Evolutionary conservation across 2,329 filamentous ascomycete genomes (phyloP), one percentile per base, ranked within the genome.

Genomic region (Pseudogymnoascus sp.): DNA sequence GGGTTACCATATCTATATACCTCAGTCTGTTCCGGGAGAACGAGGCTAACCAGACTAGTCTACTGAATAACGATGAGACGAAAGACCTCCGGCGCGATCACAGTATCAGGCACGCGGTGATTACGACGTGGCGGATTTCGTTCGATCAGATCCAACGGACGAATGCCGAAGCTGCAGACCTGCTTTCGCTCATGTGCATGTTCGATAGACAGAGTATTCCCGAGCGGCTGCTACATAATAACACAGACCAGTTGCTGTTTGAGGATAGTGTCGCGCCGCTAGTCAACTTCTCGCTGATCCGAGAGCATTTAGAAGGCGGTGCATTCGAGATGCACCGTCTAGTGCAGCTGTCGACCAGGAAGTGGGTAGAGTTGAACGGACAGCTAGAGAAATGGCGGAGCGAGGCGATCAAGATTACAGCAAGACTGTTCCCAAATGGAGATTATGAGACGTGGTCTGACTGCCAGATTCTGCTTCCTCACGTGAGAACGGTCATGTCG

Each of bases 311-410:
- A 3, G 16, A 11, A 7, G 42, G 38, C 2, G 16, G n/a, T 7
- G n/a, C 23, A 3, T 64, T 37, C 23, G 43, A 53, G 23, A 62
- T 64, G 59, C 63, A 64, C 42, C 34, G 60, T 5, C 61, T 66
- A 3, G 65, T 66, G 6, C 64, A 66, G 43, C 31, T 66, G 9
- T 43, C 63, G 1, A 67, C 56, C 2, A 38, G 60, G 37, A 59
- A 59, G 16, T 68, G 63, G 66, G 46, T 67, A 25, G 63, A 61
- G 18, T 12, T n/a, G 4, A 16, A 38, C 28, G 43, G 37, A 12
- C 16, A 28, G 16, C 16, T n/a, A 8, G 23, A 36, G 11, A 38
- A 59, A 21, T 64, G 60, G 59, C 14, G 8, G 37, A 36, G 34
- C 2, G 59, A 62, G 37, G 40, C 60, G 8, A 38, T 62, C 12